Evolutionary conservation across 192 early-diverging fungal genomes (phyloP).

Genomic region (Umbelopsis vinacea): DNA sequence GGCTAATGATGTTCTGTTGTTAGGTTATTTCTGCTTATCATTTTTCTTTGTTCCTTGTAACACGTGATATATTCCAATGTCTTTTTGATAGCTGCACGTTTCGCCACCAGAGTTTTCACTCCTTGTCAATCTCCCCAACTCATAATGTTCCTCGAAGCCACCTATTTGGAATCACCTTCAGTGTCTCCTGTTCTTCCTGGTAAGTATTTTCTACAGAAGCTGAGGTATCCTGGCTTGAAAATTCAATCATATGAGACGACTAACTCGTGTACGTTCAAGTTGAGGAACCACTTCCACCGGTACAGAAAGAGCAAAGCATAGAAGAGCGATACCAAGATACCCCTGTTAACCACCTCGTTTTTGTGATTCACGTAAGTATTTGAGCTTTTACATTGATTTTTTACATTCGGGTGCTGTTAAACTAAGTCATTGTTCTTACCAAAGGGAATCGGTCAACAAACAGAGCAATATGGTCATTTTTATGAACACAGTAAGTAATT

Average conservation of each 20-base stretch:
- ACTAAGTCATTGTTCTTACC: background rate
- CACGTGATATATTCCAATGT: conserved; percentile 3
- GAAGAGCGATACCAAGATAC: conserved; percentile 22
- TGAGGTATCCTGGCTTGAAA: too few relatives aligned
- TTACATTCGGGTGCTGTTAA: background rate
- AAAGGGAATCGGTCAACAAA: conserved; percentile 47
- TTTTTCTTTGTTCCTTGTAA: background rate
- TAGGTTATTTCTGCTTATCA: background rate
- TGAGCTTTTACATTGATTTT: background rate
- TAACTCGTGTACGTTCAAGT: background rate
- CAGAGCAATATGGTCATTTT: conserved; percentile 48
- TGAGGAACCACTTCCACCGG: background rate
- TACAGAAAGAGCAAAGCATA: conserved; percentile 17
- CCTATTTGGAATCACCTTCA: conserved; percentile 37
- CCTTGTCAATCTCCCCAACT: background rate
- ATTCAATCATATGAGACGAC: background rate
- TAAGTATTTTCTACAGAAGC: background rate
- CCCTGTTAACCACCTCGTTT: conserved; percentile 42
- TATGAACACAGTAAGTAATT: conserved; percentile 43
- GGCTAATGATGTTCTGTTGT: too few relatives aligned
- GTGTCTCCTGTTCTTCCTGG: conserved; percentile 11
- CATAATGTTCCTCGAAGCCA: conserved; percentile 40
- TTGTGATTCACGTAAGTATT: conserved; percentile 42
- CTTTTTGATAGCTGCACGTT: background rate
- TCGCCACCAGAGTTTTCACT: background rate